These are phyloP conservation scores for Fallopia convolvulus DNA, from an alignment of 148 eudicot genomes.

Conservation along the genomic window DNA sequence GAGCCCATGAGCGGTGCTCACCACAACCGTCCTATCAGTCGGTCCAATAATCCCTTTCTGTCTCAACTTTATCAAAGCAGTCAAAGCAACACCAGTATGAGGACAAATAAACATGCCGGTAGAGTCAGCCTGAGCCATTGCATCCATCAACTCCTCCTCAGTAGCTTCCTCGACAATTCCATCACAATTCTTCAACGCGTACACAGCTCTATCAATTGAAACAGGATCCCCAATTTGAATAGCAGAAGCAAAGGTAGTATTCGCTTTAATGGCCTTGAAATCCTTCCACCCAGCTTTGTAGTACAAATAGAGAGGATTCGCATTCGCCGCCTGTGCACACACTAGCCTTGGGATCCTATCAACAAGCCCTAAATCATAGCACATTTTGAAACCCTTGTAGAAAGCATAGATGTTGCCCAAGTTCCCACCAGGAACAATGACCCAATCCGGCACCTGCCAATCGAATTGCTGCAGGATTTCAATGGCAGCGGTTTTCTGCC, in stretches of 20 bases:
- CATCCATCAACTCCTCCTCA: conserved; percentile 95
- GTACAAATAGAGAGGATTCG: conserved; percentile 74
- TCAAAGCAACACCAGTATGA: conserved; percentile 90
- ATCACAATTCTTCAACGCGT: conserved; percentile 52
- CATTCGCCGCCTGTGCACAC: conserved; percentile 95
- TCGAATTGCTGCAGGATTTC: conserved; percentile 93
- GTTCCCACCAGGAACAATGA: conserved; percentile 95
- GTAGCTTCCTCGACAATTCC: conserved; percentile 99
- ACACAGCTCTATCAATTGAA: conserved; percentile 84
- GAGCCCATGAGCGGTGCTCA: conserved; percentile 82
- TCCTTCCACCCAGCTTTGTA: conserved; percentile 75
- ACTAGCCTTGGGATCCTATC: conserved; percentile 74
- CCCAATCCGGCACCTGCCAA: conserved; percentile 98
- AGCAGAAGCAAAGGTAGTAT: conserved; percentile 84
- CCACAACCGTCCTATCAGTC: conserved; percentile 79
- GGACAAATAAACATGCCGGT: conserved; percentile 98
- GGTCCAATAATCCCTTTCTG: conserved; percentile 59
- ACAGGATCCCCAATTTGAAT: conserved; percentile 99
- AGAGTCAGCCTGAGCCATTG: conserved; percentile 93
- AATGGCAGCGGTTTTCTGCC: conserved; percentile 73
- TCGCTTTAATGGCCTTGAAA: conserved; percentile 70
- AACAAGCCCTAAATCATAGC: conserved; percentile 77
- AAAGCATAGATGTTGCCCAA: conserved; percentile 89
- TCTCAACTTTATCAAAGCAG: conserved; percentile 70
- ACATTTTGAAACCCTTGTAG: conserved; percentile 90